A percentile compares a stretch with the other conserved stretches of the same genome.
phyloP scores from a whole-genome alignment of 306 rosid genomes.

The Quillaja saponaria region DNA sequence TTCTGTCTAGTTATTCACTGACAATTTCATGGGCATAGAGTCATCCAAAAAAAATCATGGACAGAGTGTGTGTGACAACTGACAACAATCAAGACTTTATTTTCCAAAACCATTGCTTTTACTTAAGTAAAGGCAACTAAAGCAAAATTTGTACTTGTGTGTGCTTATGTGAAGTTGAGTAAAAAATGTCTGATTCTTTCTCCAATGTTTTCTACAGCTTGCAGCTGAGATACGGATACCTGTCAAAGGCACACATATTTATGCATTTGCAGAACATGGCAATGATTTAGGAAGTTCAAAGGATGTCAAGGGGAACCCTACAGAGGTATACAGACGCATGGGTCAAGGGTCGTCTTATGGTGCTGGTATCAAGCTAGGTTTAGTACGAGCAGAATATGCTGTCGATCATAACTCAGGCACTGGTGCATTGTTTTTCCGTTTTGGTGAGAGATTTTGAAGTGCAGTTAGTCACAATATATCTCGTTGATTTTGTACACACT shows the following conservation, averaged over 20 bases:
- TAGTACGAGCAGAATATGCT: conserved; percentile 90
- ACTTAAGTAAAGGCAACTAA: not conserved
- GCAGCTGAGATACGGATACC: conserved; percentile 92
- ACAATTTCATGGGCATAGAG: not conserved
- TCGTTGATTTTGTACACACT: conserved; percentile 28
- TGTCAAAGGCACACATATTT: conserved; percentile 71
- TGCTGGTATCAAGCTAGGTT: conserved; percentile 78
- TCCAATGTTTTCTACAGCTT: conserved; percentile 51
- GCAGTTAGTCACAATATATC: conserved; percentile 27
- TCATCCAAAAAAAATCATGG: no score
- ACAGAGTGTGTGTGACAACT: no score
- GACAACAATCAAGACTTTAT: conserved; percentile 1
- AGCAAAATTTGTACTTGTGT: not conserved
- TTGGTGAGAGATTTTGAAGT: conserved; percentile 88
- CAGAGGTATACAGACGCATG: conserved; percentile 86
- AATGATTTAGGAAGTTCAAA: conserved; percentile 93
- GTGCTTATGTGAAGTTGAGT: not conserved
- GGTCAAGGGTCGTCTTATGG: conserved; percentile 94
- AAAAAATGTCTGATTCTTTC: conserved; percentile 10
- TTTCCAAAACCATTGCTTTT: not conserved
- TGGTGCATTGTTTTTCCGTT: conserved; percentile 91
- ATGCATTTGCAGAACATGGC: conserved; percentile 91
- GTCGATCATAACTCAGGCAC: conserved; percentile 90
- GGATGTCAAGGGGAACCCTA: conserved; percentile 88
- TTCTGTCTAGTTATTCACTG: not conserved